phyloP scores from a whole-genome alignment of 106 monocot species.

The Agapanthus africanus region DNA sequence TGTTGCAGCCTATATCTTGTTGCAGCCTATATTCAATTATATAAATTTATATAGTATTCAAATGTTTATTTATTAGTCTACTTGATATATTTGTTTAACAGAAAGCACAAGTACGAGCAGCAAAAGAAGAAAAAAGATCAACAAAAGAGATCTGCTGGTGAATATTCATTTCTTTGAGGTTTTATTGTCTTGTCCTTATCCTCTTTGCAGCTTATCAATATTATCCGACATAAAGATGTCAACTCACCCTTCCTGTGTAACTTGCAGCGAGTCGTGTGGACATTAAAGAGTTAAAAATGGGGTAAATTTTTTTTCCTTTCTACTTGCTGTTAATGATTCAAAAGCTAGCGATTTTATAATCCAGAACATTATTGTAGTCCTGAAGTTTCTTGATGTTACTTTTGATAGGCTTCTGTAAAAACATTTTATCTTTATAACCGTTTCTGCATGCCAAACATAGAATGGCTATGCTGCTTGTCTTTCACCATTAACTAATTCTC shows the following conservation, averaged over 20 bases:
- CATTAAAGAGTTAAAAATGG: conserved; percentile 96
- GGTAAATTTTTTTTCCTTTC: conserved; percentile 39
- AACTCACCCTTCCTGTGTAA: conserved; percentile 6
- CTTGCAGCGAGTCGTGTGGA: conserved; percentile 75
- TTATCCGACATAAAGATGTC: not conserved
- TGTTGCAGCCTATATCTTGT: too few species aligned
- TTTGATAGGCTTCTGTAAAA: too few species aligned
- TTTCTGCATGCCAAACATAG: too few species aligned
- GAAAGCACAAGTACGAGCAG: conserved; percentile 87
- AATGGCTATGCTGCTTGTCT: too few species aligned
- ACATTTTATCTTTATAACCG: too few species aligned
- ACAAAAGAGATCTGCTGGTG: conserved; percentile 84
- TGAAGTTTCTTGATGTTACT: conserved; percentile 3
- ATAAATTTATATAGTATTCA: not conserved
- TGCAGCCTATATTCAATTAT: not conserved
- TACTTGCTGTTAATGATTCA: not conserved
- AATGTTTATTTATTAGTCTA: conserved; percentile 5
- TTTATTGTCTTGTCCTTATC: conserved; percentile 14
- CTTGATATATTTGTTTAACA: too few species aligned
- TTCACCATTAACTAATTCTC: not conserved
- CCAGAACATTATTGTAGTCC: not conserved
- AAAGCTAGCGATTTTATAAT: not conserved
- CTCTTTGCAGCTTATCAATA: not conserved
- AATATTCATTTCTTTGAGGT: conserved; percentile 25
- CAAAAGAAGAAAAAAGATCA: conserved; percentile 84